A percentile compares a stretch with the other conserved stretches of the same genome.
These are phyloP conservation scores for Brassica rapa DNA, from an alignment of 345 rosid species.

Conservation along the genomic window DNA sequence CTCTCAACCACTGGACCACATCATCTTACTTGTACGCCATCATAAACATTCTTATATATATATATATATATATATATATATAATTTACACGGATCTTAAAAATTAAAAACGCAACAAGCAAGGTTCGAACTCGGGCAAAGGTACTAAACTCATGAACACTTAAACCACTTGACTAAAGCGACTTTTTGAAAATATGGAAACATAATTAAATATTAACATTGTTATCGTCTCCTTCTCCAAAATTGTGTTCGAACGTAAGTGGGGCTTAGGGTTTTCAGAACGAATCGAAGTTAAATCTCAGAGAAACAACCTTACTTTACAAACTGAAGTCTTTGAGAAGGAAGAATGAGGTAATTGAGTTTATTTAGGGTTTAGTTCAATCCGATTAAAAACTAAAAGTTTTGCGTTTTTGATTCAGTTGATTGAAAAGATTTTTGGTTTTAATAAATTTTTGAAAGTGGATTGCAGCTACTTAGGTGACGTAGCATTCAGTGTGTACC, in stretches of 20 bases:
- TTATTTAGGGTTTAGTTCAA: background rate
- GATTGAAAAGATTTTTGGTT: background rate
- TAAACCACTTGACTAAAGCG: background rate
- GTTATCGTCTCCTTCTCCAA: background rate
- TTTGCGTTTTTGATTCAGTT: background rate
- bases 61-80: too few relatives aligned
- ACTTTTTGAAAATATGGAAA: too few relatives aligned
- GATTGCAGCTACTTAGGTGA: background rate
- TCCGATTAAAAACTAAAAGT: background rate
- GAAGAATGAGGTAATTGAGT: background rate
- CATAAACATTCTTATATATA: too few relatives aligned
- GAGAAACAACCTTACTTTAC: background rate
- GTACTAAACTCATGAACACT: too few relatives aligned
- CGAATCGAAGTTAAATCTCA: background rate
- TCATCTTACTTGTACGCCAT: too few relatives aligned
- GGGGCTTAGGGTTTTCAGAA: background rate
- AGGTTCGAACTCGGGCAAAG: too few relatives aligned
- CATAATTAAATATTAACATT: too few relatives aligned
- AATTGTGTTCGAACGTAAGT: background rate
- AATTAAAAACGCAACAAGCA: too few relatives aligned
- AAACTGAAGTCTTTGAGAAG: background rate
- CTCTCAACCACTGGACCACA: too few relatives aligned
- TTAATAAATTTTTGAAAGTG: background rate
- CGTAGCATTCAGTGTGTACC: background rate
- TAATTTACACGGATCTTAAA: too few relatives aligned